Evolutionary conservation across 2,329 filamentous ascomycete genomes (phyloP).

Genomic region (Stagonosporopsis tanaceti): DNA sequence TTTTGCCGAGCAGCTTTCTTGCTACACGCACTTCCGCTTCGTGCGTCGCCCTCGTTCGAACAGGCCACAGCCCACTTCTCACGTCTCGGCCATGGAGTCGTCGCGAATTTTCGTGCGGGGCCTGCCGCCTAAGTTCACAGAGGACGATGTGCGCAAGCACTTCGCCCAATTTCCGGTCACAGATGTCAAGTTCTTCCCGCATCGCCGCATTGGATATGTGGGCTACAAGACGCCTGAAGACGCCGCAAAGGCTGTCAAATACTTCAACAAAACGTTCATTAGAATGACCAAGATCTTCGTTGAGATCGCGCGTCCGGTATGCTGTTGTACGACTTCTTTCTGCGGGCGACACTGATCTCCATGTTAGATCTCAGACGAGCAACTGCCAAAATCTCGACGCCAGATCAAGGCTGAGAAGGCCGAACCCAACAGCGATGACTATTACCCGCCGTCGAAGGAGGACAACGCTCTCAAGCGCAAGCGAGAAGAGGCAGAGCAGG

Average conservation of each 20-base stretch:
- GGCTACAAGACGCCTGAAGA: conserved; percentile 86
- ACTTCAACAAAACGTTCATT: conserved; percentile 95
- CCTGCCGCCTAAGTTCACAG: conserved; percentile 83
- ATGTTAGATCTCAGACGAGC: conserved; percentile 43
- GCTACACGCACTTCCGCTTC: conserved; percentile 12
- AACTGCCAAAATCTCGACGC: conserved; percentile 45
- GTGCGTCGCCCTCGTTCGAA: conserved; percentile 17
- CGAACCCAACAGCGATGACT: conserved; percentile 34
- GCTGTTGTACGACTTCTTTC: conserved; percentile 30
- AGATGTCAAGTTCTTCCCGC: conserved; percentile 88
- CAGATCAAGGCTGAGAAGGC: conserved; percentile 41
- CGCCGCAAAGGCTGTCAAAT: conserved; percentile 84
- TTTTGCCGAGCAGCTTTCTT: conserved; percentile 15
- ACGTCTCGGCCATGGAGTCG: conserved; percentile 65
- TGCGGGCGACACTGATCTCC: conserved; percentile 35
- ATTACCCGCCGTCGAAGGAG: conserved; percentile 35
- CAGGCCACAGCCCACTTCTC: conserved; percentile 24
- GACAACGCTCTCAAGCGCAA: conserved; percentile 70
- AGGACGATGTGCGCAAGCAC: conserved; percentile 86
- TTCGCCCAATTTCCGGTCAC: conserved; percentile 85
- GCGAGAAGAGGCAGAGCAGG: conserved; percentile 64
- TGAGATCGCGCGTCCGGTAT: conserved; percentile 83
- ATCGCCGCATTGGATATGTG: conserved; percentile 92
- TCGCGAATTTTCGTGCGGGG: conserved; percentile 77
- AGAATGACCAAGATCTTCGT: conserved; percentile 94